Evolutionary conservation across 495 filamentous ascomycete genomes (phyloP).

Genomic region (Aspergillus bridgeri): DNA sequence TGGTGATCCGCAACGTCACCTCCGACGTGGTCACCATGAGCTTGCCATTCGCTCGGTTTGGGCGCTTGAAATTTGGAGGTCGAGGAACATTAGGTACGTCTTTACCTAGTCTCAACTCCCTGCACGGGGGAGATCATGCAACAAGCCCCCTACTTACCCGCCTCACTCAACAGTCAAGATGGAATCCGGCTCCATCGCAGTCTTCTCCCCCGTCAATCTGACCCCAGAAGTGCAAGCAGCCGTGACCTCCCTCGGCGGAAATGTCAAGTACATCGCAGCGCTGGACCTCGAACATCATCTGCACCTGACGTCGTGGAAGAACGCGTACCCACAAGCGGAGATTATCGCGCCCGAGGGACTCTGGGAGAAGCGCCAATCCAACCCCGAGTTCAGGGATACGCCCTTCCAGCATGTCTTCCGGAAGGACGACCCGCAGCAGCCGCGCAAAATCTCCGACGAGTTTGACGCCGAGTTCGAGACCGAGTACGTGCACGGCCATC

Average conservation of each 20-base stretch:
- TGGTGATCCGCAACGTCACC: slow-evolving; percentile 82
- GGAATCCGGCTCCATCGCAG: slow-evolving; percentile 69
- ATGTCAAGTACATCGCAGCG: slow-evolving; percentile 80
- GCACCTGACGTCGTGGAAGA: slow-evolving; percentile 77
- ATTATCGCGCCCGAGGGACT: slow-evolving; percentile 85
- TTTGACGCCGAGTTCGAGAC: slow-evolving; percentile 84
- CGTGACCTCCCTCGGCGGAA: slow-evolving; percentile 61
- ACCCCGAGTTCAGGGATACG: slow-evolving; percentile 61
- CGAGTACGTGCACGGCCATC: slow-evolving; percentile 77
- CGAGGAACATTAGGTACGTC: slow-evolving; percentile 76
- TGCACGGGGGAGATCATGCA: slow-evolving; percentile 8
- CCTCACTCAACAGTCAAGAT: slow-evolving; percentile 62
- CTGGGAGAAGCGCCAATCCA: slow-evolving; percentile 73
- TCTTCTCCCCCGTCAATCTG: slow-evolving; percentile 86
- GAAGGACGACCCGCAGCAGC: slow-evolving; percentile 47
- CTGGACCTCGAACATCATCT: slow-evolving; percentile 92
- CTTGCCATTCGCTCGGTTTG: slow-evolving; percentile 80
- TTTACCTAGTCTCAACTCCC: background rate
- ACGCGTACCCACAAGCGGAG: slow-evolving; percentile 70
- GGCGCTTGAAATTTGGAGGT: slow-evolving; percentile 75
- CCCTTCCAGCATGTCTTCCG: slow-evolving; percentile 68
- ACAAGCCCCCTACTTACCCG: background rate
- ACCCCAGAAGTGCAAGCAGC: slow-evolving; percentile 72
- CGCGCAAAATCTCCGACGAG: slow-evolving; percentile 60
- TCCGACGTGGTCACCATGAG: slow-evolving; percentile 79